Conservation (phyloP, 345 rosid genomes). For the Hypericum perforatum region DNA sequence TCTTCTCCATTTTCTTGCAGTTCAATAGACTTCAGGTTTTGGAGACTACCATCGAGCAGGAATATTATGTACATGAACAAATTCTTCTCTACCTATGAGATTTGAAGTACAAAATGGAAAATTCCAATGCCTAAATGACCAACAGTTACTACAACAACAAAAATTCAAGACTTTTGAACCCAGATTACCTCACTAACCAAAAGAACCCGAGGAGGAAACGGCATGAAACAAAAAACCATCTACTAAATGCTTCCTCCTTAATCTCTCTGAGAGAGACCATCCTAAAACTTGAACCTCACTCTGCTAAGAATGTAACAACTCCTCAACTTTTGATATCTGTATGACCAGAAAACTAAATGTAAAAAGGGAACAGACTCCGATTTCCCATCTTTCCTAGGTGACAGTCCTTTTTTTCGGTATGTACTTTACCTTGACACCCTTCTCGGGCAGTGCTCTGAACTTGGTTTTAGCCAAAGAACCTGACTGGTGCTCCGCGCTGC, state of each 20-base stretch:
- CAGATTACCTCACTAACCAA: constrained; percentile 11
- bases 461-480: constrained; percentile 22
- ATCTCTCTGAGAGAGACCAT: constrained; percentile 39
- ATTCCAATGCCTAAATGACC: constrained; percentile 14
- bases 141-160: constrained; percentile 37
- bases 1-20: too few species aligned
- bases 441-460: constrained; percentile 45
- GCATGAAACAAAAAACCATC: constrained; percentile 7
- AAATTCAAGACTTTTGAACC: constrained; percentile 14
- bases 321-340: constrained; percentile 35
- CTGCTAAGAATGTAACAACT: constrained; percentile 37
- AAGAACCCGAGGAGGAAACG: constrained; percentile 4
- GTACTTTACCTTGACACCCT: constrained; percentile 62
- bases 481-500: constrained; percentile 18
- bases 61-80: too few species aligned
- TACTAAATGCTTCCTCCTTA: constrained; percentile 19
- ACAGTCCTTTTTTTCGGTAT: constrained; percentile 56
- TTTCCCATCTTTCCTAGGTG: constrained; percentile 4
- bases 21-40: too few species aligned
- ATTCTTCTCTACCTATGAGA: background rate
- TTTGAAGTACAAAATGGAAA: constrained; percentile 7
- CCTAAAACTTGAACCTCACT: constrained; percentile 61
- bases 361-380: constrained; percentile 16
- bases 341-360: background rate
- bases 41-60: too few species aligned